Evolutionary conservation across 208 protist genomes (phyloP).

Genomic region (Porcisia deanei): DNA sequence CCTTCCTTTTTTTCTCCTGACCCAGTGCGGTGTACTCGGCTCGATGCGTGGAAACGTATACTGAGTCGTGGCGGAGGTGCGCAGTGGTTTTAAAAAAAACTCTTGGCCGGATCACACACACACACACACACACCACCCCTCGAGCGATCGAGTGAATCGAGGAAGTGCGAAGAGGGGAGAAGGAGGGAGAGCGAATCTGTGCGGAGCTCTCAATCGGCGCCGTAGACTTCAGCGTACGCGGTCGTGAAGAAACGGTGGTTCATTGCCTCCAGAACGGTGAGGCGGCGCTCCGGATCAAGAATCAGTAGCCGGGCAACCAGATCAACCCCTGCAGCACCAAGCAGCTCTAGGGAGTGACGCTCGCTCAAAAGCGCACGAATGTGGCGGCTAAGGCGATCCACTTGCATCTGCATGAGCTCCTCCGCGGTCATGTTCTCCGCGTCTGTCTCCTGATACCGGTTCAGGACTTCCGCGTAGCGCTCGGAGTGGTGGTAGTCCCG

Average conservation of each 20-base stretch:
- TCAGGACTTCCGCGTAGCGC: constrained; percentile 25
- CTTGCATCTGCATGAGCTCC: constrained; percentile 18
- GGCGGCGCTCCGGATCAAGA: constrained; percentile 58
- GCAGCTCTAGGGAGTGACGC: constrained; percentile 39
- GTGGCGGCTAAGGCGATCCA: constrained; percentile 30
- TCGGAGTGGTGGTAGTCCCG: constrained; percentile 50
- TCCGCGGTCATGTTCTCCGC: constrained; percentile 5
- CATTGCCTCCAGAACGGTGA: constrained; percentile 60
- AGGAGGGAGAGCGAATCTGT: background rate
- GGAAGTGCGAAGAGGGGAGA: constrained; percentile 3
- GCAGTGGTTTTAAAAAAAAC: background rate
- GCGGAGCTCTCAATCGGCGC: background rate
- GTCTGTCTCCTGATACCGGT: constrained; percentile 19
- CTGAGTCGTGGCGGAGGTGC: background rate
- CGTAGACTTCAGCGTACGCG: constrained; percentile 29
- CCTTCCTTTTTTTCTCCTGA: background rate
- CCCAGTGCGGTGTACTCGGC: background rate
- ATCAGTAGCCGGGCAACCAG: constrained; percentile 55
- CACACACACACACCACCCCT: background rate
- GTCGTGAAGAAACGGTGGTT: constrained; percentile 66
- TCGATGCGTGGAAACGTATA: background rate
- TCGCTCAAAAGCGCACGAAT: constrained; percentile 39
- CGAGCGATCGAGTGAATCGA: background rate
- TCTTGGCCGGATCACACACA: background rate
- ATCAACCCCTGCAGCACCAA: constrained; percentile 70